These are phyloP conservation scores for Penicillium pancosmium DNA, from an alignment of 495 filamentous ascomycete genomes.

Conservation along the genomic window DNA sequence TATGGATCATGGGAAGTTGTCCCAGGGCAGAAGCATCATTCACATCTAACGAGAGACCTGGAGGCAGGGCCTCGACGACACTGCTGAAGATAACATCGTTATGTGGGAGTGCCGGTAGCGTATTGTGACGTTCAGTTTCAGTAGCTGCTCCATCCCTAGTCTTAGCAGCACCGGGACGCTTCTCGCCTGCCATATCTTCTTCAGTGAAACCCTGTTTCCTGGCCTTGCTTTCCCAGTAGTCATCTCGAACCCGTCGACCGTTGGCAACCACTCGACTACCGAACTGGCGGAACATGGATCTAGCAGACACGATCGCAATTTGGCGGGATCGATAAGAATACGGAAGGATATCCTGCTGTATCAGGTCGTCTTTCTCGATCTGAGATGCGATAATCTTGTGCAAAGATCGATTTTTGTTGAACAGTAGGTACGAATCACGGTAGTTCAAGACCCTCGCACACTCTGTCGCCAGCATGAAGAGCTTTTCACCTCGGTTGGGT, in stretches of 20 bases:
- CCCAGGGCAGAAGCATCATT: slow-evolving; percentile 60
- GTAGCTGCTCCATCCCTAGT: slow-evolving; percentile 69
- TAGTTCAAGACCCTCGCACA: slow-evolving; percentile 95
- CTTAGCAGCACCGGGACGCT: slow-evolving; percentile 89
- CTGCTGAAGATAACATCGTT: slow-evolving; percentile 85
- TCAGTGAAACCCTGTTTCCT: slow-evolving; percentile 98
- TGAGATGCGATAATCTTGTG: slow-evolving; percentile 98
- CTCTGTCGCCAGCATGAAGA: slow-evolving; percentile 99
- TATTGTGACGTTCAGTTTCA: slow-evolving; percentile 43
- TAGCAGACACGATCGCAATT: slow-evolving; percentile 97
- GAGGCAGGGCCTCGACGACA: slow-evolving; percentile 63
- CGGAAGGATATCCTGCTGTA: slow-evolving; percentile 90
- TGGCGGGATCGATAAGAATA: slow-evolving; percentile 98
- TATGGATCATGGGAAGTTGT: slow-evolving; percentile 83
- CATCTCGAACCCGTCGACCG: slow-evolving; percentile 89
- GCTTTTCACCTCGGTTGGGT: slow-evolving; percentile 83
- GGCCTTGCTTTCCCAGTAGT: slow-evolving; percentile 98
- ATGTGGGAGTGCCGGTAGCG: slow-evolving; percentile 61
- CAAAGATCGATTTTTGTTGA: slow-evolving; percentile 98
- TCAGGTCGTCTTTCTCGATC: slow-evolving; percentile 93
- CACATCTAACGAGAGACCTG: slow-evolving; percentile 69
- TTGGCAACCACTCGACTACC: slow-evolving; percentile 92
- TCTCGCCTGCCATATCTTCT: slow-evolving; percentile 94
- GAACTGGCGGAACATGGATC: slow-evolving; percentile 99
- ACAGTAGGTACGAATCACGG: slow-evolving; percentile 94